Percentiles rank a stretch among this genome's conserved stretches.
Conservation (phyloP, 768 basidiomycete genomes). For the Amanita inopinata region DNA sequence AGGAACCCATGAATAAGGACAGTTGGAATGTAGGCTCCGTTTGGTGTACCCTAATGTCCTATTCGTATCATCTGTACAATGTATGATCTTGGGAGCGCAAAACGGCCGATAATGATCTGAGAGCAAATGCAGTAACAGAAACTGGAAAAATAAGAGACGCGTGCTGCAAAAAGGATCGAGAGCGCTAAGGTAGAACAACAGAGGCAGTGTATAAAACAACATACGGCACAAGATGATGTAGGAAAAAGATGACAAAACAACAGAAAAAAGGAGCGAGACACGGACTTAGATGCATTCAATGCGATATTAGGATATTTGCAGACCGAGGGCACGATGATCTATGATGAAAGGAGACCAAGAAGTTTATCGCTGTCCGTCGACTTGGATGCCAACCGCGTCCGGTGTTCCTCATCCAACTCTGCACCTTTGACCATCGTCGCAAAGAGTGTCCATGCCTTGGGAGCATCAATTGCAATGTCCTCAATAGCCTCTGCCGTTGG, state of each 20-base stretch:
- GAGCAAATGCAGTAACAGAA: neutral
- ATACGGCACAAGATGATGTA: conserved; percentile 13
- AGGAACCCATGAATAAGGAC: no score
- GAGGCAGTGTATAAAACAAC: conserved; percentile 9
- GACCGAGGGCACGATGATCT: conserved; percentile 14
- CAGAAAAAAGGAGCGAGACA: conserved; percentile 12
- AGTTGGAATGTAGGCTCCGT: neutral
- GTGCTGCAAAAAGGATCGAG: conserved; percentile 6
- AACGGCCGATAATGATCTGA: neutral
- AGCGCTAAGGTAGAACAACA: conserved; percentile 12
- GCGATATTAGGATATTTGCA: conserved; percentile 10
- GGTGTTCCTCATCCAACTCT: conserved; percentile 51
- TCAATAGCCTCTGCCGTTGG: conserved; percentile 70
- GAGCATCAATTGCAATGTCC: conserved; percentile 85
- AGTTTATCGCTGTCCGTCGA: conserved; percentile 52
- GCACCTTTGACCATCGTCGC: conserved; percentile 68
- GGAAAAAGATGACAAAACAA: conserved; percentile 13
- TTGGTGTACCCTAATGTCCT: neutral
- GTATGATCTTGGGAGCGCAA: neutral
- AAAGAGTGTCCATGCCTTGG: conserved; percentile 72
- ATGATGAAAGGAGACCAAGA: conserved; percentile 39
- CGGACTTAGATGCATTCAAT: conserved; percentile 20
- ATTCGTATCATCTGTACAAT: neutral
- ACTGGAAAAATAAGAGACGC: neutral
- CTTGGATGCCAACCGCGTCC: conserved; percentile 48